Percentiles rank a stretch among this genome's conserved stretches.
phyloP scores from a whole-genome alignment of 2,329 filamentous ascomycete species.

The Colletotrichum chlorophyti region DNA sequence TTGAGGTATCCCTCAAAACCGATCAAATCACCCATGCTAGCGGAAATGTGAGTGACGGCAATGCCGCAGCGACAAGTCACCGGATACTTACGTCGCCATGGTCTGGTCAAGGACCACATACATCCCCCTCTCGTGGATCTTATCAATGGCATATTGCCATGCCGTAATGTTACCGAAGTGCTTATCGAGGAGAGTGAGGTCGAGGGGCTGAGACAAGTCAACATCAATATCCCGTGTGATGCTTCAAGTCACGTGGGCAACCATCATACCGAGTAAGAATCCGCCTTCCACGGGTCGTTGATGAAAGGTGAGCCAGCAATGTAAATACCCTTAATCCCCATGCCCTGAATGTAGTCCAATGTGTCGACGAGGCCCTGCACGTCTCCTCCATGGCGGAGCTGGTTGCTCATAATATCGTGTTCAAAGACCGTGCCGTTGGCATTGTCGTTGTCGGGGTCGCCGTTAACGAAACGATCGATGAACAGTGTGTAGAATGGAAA shows the following conservation, averaged over 20 bases:
- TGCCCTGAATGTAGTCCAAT: conserved; percentile 69
- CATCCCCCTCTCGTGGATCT: conserved; percentile 68
- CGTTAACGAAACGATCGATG: conserved; percentile 69
- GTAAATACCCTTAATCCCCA: conserved; percentile 69
- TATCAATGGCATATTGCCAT: conserved; percentile 64
- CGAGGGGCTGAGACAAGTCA: conserved; percentile 48
- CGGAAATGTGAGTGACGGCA: conserved; percentile 7
- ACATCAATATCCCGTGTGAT: conserved; percentile 32
- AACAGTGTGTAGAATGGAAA: conserved; percentile 72
- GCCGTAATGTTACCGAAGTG: conserved; percentile 66
- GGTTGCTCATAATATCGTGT: conserved; percentile 65
- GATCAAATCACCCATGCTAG: conserved; percentile 69
- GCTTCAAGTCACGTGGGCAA: background rate
- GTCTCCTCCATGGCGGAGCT: conserved; percentile 70
- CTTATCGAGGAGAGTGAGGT: conserved; percentile 68
- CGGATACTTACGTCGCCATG: conserved; percentile 43
- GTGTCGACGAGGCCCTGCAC: conserved; percentile 63
- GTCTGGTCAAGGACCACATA: conserved; percentile 73
- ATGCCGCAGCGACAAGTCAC: background rate
- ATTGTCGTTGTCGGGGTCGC: conserved; percentile 69
- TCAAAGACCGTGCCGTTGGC: conserved; percentile 67
- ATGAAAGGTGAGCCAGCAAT: conserved; percentile 69
- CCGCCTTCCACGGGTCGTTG: conserved; percentile 69
- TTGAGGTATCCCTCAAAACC: conserved; percentile 69
- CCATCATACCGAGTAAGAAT: conserved; percentile 57